These are phyloP conservation scores for Exophiala sp. DNA, from an alignment of 2,329 filamentous ascomycete species.

Conservation along the genomic window DNA sequence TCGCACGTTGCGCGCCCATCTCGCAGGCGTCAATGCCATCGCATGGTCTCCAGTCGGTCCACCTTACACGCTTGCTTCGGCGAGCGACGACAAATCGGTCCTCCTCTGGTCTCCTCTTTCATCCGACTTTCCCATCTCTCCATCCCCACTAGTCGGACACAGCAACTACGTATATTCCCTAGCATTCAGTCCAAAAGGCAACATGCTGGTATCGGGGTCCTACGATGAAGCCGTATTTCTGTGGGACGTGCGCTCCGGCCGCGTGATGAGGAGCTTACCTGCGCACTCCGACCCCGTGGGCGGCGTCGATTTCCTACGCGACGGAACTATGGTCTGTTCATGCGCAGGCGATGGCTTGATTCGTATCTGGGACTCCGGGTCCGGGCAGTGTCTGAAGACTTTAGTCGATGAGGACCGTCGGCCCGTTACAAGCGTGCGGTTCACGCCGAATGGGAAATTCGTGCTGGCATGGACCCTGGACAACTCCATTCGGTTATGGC, in stretches of 20 bases:
- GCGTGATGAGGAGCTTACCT: constrained; percentile 81
- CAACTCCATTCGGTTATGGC: constrained; percentile 84
- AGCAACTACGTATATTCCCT: constrained; percentile 95
- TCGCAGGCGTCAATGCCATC: constrained; percentile 85
- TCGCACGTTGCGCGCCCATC: constrained; percentile 85
- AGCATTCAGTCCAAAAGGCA: constrained; percentile 95
- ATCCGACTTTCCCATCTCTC: constrained; percentile 49
- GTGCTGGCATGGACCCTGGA: constrained; percentile 90
- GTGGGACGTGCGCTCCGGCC: constrained; percentile 87
- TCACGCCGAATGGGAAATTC: constrained; percentile 89
- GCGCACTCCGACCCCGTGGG: constrained; percentile 93
- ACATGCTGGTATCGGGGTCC: constrained; percentile 89
- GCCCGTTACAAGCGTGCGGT: constrained; percentile 79
- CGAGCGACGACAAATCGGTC: constrained; percentile 93
- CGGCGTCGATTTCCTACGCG: constrained; percentile 85
- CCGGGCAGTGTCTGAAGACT: constrained; percentile 89
- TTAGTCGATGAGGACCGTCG: constrained; percentile 95
- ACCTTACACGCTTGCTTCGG: constrained; percentile 66
- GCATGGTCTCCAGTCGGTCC: constrained; percentile 90
- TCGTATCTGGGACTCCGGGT: constrained; percentile 91
- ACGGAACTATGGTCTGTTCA: constrained; percentile 86
- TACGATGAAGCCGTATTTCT: constrained; percentile 97
- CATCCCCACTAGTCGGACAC: constrained; percentile 64
- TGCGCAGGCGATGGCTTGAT: constrained; percentile 89
- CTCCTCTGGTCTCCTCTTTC: constrained; percentile 74